A percentile compares a stretch with the other conserved stretches of the same genome.
These are phyloP conservation scores for Colletotrichum tabaci DNA, from an alignment of 2,329 filamentous ascomycete species.

Conservation along the genomic window DNA sequence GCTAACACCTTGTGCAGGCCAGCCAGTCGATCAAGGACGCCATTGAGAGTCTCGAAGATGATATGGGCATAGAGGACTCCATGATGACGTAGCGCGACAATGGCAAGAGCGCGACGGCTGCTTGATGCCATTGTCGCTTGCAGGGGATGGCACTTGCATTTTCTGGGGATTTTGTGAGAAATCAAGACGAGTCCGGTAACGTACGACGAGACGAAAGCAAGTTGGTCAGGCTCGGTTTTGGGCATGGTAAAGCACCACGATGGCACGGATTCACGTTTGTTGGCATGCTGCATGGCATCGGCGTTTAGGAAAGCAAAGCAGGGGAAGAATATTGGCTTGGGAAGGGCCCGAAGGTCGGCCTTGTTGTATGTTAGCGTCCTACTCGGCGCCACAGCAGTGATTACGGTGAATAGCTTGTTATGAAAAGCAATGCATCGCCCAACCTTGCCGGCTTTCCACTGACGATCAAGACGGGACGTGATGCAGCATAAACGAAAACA, in stretches of 20 bases:
- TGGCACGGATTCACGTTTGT: conserved; percentile 34
- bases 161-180: conserved; percentile 27
- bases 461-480: not conserved
- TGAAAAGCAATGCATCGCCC: conserved; percentile 29
- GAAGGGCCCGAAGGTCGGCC: conserved; percentile 19
- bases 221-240: conserved; percentile 31
- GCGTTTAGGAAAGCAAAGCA: conserved; percentile 47
- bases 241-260: conserved; percentile 40
- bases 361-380: conserved; percentile 34
- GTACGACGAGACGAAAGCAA: conserved; percentile 33
- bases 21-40: conserved; percentile 96
- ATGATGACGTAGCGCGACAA: conserved; percentile 67
- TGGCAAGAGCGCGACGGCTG: not conserved
- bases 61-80: conserved; percentile 78
- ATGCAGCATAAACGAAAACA: not conserved
- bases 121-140: not conserved
- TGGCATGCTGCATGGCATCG: conserved; percentile 55
- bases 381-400: not conserved
- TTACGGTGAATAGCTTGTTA: conserved; percentile 13
- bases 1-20: conserved; percentile 70
- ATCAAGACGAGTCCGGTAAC: conserved; percentile 18
- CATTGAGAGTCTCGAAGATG: conserved; percentile 91
- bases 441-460: not conserved
- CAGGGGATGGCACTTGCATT: conserved; percentile 14
- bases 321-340: conserved; percentile 38